These are phyloP conservation scores for Metschnikowia hibisci DNA, from an alignment of 805 yeast species.

Conservation along the genomic window DNA sequence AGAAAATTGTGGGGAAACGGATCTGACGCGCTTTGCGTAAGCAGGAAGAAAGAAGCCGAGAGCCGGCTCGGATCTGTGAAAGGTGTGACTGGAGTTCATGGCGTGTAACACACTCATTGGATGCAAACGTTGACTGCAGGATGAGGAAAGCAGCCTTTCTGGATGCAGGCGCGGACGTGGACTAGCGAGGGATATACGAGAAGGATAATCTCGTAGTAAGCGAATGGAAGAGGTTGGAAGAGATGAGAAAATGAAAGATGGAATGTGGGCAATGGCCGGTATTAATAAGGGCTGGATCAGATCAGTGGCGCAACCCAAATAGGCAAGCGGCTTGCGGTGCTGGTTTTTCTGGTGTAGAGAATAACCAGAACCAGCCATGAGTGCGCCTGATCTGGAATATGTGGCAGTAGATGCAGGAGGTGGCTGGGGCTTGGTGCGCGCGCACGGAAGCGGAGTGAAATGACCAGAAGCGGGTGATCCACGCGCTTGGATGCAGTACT, in stretches of 20 bases:
- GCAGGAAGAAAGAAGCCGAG: background rate
- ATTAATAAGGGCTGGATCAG: slow-evolving; percentile 4
- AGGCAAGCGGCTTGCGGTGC: slow-evolving; percentile 6
- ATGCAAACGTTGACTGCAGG: slow-evolving; percentile 3
- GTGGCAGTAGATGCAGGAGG: background rate
- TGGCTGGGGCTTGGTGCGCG: background rate
- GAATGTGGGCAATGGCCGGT: background rate
- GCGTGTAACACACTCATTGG: slow-evolving; percentile 2
- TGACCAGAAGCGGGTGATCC: too few relatives aligned
- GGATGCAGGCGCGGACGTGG: background rate
- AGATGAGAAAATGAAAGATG: background rate
- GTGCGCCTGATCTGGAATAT: slow-evolving; percentile 3
- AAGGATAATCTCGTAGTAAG: background rate
- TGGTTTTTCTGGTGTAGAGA: slow-evolving; percentile 5
- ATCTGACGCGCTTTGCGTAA: background rate
- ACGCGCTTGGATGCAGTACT: too few relatives aligned
- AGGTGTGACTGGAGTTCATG: slow-evolving; percentile 3
- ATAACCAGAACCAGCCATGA: slow-evolving; percentile 7
- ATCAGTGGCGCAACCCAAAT: slow-evolving; percentile 2
- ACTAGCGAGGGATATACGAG: background rate
- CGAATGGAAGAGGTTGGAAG: background rate
- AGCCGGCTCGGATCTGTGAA: slow-evolving; percentile 3
- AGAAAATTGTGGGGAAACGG: slow-evolving; percentile 1
- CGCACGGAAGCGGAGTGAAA: too few relatives aligned
- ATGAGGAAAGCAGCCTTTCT: background rate